Evolutionary conservation across 495 filamentous ascomycete species (phyloP).

Genomic region (Barbatosphaeria neglecta): DNA sequence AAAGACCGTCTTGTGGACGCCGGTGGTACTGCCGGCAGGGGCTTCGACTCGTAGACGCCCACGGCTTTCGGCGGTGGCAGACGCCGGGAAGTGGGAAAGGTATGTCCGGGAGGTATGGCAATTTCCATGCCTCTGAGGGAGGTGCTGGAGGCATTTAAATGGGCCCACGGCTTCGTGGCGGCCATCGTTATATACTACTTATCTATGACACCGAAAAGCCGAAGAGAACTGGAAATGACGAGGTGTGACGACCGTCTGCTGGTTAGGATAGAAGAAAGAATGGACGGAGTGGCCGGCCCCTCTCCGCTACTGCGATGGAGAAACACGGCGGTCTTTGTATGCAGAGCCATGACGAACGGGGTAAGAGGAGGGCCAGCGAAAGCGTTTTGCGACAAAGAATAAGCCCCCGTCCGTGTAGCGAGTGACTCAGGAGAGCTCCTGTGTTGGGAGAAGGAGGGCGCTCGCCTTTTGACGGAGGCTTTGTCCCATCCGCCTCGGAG

Average conservation of each 20-base stretch:
- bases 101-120: not conserved
- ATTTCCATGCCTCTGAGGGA: constrained; percentile 1
- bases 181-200: not conserved
- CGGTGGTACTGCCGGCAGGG: constrained; percentile 11
- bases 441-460: not conserved
- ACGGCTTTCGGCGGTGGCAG: constrained; percentile 9
- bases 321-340: too few relatives aligned
- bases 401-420: too few relatives aligned
- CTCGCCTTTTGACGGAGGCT: not conserved
- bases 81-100: not conserved
- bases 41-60: constrained; percentile 10
- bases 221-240: not conserved
- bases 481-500: not conserved
- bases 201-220: too few relatives aligned
- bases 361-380: too few relatives aligned
- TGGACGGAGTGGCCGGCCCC: too few relatives aligned
- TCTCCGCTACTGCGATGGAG: too few relatives aligned
- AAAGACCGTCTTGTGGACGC: constrained; percentile 5
- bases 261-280: too few relatives aligned
- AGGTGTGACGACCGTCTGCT: too few relatives aligned
- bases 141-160: not conserved
- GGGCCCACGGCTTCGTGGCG: not conserved
- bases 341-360: too few relatives aligned
- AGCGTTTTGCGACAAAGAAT: not conserved
- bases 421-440: too few relatives aligned